Evolutionary conservation across 2,329 filamentous ascomycete species (phyloP), one percentile per base, ranked within the genome.

Genomic region (Monosporascus ibericus): DNA sequence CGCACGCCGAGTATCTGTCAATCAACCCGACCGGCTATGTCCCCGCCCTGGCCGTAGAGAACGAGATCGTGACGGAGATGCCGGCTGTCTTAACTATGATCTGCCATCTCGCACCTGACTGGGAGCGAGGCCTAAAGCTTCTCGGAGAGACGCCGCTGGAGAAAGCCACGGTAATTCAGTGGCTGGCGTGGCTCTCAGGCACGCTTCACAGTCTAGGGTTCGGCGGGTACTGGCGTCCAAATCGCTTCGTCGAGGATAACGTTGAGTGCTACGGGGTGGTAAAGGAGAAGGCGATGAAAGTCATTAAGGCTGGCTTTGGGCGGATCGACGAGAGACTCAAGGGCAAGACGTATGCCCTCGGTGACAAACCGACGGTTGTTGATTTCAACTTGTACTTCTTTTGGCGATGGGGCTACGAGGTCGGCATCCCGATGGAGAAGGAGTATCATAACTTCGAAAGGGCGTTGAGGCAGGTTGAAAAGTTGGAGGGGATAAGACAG

Each of bases 81-180:
- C 61, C 63, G 0, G 70, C 68, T 3, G 53, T 72, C 4, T 48
- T 70, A 1, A 65, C 51, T 11, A 70, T 67, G 56, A 63, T 70
- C 47, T 60, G 63, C 3, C 60, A 61, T 0, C 54, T 69, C 0
- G 40, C 62, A 0, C 39, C 54, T 6, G 49, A 54, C 47, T 46
- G 50, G n/a, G 47, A 40, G 17, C 39, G 18, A 14, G 52, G 47
- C 18, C 40, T 44, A 14, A 62, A 60, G 0, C 52, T 72, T 0
- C 36, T 65, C 0, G 68, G 68, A 0, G n/a, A 47, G 1, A 52
- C 50, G 0, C 2, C 47, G 0, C 14, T 68, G 1, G 58, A 63
- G 3, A 57, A 55, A 0, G 64, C 68, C 2, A 63, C 60, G 38
- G 59, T 64, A 0, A 15, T 57, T 1, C 63, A 72, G 49, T 72